Conservation (phyloP, 106 monocot genomes). For the Allium sativum region DNA sequence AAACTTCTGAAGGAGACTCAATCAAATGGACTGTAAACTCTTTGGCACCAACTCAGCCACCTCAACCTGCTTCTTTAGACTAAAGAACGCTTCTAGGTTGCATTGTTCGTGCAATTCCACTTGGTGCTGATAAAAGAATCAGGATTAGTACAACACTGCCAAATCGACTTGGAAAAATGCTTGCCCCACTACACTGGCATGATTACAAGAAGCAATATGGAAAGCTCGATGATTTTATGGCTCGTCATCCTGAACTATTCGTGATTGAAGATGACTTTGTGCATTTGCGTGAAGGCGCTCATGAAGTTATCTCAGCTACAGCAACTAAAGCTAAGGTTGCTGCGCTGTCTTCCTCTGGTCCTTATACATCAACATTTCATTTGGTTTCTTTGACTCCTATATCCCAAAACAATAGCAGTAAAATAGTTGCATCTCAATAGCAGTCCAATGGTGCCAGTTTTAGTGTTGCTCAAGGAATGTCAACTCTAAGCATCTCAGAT, state of each 20-base stretch:
- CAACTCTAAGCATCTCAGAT: slow-evolving; percentile 35
- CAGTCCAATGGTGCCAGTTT: slow-evolving; percentile 26
- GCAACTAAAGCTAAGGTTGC: slow-evolving; percentile 80
- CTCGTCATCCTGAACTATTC: slow-evolving; percentile 85
- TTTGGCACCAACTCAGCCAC: slow-evolving; percentile 8
- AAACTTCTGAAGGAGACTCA: slow-evolving; percentile 17
- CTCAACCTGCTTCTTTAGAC: slow-evolving; percentile 47
- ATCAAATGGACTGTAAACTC: too few species aligned
- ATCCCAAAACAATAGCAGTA: slow-evolving; percentile 60
- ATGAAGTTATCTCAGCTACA: slow-evolving; percentile 89
- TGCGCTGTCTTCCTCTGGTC: slow-evolving; percentile 52
- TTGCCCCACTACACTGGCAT: slow-evolving; percentile 95
- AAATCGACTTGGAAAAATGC: slow-evolving; percentile 91
- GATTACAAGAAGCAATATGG: slow-evolving; percentile 91
- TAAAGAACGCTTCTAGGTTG: slow-evolving; percentile 87
- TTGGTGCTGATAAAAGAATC: slow-evolving; percentile 55
- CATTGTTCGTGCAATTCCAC: slow-evolving; percentile 92
- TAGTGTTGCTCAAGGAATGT: slow-evolving; percentile 30
- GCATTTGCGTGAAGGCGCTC: slow-evolving; percentile 91
- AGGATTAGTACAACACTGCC: slow-evolving; percentile 86
- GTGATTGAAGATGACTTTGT: slow-evolving; percentile 84
- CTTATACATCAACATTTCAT: slow-evolving; percentile 45
- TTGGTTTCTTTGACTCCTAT: slow-evolving; percentile 94
- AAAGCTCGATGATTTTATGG: slow-evolving; percentile 87
- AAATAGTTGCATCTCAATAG: too few species aligned